Base-by-base conservation (phyloP, 495 filamentous ascomycete genomes). In the Podospora tetraspora region DNA sequence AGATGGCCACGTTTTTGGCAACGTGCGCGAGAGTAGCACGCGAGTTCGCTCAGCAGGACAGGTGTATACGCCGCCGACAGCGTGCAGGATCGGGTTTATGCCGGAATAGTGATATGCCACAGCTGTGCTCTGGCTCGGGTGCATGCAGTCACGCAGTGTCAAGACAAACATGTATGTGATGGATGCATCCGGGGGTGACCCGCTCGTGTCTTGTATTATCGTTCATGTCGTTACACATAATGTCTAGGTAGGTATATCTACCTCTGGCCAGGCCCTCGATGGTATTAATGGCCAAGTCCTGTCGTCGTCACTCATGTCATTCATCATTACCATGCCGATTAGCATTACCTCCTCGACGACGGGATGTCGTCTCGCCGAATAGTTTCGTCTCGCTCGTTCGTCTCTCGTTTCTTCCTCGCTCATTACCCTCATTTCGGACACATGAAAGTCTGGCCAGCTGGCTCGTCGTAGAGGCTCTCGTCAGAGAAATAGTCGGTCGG, bases 391-490 rank as follows among this genome's bases (percentile, higher is more conserved):
- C 16, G 7, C 12, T 12, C 32, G 12, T 9, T 34, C 43, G 7
- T n/a, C 25, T 1, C 4, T 25, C 25, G 25, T 25, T 25, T 3
- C 3, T 25, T 3, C 25, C 25, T 25, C 25, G 25, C 25, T 25
- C 43, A 4, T 52, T 16, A 52, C 5, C 19, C 16, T 52, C 43
- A 52, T 1, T 5, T 52, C 43, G 23, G 23, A 62, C 76, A 78
- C 60, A 69, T 71, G 60, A 81, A 81, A 12, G 78, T 81, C 68
- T 77, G 59, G 24, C 77, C 79, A 12, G 66, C 16, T 11, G 74
- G 72, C 22, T 76, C 66, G 16, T 72, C 74, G 34, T 76, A 81
- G n/a, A 81, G 68, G 12, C 27, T 62, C 58, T 75, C 63, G 63
- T 81, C 79, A 11, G 64, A 57, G 59, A 81, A 81, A 62, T 76